These are phyloP conservation scores for Phalaenopsis aphrodite DNA, from an alignment of 106 monocot species.

Conservation along the genomic window DNA sequence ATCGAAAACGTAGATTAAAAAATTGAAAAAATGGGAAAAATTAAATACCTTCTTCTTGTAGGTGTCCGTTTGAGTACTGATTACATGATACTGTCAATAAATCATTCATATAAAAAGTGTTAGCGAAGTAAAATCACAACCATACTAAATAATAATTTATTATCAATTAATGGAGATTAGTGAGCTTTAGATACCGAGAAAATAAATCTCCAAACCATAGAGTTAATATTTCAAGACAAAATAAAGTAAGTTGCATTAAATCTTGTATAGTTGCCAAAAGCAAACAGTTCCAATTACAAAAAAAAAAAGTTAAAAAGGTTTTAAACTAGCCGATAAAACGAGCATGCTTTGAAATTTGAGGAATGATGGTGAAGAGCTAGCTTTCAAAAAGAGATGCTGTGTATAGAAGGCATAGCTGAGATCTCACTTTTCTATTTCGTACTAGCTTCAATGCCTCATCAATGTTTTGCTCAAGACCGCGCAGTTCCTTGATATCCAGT, in stretches of 20 bases:
- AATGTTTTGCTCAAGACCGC: slow-evolving; percentile 73
- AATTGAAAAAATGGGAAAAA: neutral
- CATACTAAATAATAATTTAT: neutral
- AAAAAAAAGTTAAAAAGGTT: too few relatives aligned
- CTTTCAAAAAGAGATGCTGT: neutral
- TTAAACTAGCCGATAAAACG: neutral
- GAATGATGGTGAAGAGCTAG: neutral
- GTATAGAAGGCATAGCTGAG: neutral
- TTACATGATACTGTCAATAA: slow-evolving; percentile 17
- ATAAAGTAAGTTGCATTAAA: neutral
- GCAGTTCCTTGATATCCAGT: slow-evolving; percentile 59
- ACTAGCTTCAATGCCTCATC: slow-evolving; percentile 50
- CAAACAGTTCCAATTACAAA: too few relatives aligned
- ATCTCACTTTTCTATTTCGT: slow-evolving; percentile 50
- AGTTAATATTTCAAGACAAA: neutral
- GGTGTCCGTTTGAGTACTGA: slow-evolving; percentile 17
- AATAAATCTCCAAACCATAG: neutral
- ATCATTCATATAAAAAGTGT: neutral
- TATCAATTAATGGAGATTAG: neutral
- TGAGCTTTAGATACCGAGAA: neutral
- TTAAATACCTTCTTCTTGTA: slow-evolving; percentile 18
- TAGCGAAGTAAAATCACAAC: neutral
- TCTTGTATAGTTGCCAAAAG: neutral
- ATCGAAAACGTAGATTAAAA: neutral
- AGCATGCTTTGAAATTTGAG: neutral